phyloP scores from a whole-genome alignment of 768 basidiomycete genomes.

The Phlebiopsis flavidoalba region DNA sequence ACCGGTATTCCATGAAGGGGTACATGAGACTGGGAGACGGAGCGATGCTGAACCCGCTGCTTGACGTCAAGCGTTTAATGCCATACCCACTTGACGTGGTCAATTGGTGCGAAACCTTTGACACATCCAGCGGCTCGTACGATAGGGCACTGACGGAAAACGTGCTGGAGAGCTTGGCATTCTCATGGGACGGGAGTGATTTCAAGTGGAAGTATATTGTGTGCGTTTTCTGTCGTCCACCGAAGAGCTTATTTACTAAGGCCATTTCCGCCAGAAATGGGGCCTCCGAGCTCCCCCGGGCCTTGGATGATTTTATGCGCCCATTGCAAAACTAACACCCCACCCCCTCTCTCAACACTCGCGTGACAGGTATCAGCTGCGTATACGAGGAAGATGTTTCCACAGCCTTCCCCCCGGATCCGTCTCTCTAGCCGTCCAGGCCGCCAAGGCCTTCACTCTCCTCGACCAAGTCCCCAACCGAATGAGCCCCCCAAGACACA shows the following conservation, averaged over 20 bases:
- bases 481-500: too few species aligned
- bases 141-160: conserved; percentile 10
- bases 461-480: not conserved
- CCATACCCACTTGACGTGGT: conserved; percentile 9
- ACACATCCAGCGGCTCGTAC: conserved; percentile 7
- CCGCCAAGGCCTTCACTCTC: not conserved
- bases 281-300: too few species aligned
- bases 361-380: not conserved
- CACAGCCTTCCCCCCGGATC: too few species aligned
- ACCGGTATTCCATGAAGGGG: conserved; percentile 10
- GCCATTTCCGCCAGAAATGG: too few species aligned
- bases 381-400: not conserved
- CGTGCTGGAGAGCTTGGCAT: conserved; percentile 7
- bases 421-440: not conserved
- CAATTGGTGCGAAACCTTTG: conserved; percentile 13
- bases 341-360: not conserved
- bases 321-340: too few species aligned
- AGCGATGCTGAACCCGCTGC: not conserved
- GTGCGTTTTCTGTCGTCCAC: not conserved
- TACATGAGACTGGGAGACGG: conserved; percentile 5
- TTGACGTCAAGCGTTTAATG: not conserved
- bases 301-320: too few species aligned
- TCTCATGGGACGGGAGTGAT: not conserved
- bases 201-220: conserved; percentile 6
- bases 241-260: too few species aligned